Evolutionary conservation across 129 eudicot genomes (phyloP).

Genomic region (Flaveria bidentis): DNA sequence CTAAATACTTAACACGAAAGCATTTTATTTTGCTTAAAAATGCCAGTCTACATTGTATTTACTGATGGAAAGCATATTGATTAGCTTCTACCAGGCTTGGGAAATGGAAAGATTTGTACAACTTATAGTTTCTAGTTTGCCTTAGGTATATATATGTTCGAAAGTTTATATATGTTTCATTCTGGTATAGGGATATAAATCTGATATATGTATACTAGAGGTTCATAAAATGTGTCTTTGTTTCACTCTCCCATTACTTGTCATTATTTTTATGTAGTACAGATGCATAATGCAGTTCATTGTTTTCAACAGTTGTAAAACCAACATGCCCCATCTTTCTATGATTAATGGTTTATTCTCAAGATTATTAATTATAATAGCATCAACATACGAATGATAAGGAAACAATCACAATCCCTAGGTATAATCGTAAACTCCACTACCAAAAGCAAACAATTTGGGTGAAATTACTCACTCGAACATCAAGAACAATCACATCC

Average conservation of each 20-base stretch:
- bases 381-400: neutral
- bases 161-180: neutral
- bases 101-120: too few relatives aligned
- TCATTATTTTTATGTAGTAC: too few relatives aligned
- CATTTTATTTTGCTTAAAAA: neutral
- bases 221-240: too few relatives aligned
- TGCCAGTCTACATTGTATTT: neutral
- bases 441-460: neutral
- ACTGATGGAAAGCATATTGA: neutral
- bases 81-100: neutral
- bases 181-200: neutral
- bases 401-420: neutral
- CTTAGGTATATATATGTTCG: too few relatives aligned
- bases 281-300: too few relatives aligned
- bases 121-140: too few relatives aligned
- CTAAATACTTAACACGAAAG: neutral
- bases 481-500: conserved; percentile 89
- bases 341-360: neutral
- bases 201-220: too few relatives aligned
- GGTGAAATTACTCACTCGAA: conserved; percentile 45
- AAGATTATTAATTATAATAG: neutral
- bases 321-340: neutral
- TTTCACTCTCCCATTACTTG: too few relatives aligned
- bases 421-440: neutral
- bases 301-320: too few relatives aligned